These are phyloP conservation scores for Hyphopichia burtonii DNA, from an alignment of 1,139 yeast genomes.

Conservation along the genomic window DNA sequence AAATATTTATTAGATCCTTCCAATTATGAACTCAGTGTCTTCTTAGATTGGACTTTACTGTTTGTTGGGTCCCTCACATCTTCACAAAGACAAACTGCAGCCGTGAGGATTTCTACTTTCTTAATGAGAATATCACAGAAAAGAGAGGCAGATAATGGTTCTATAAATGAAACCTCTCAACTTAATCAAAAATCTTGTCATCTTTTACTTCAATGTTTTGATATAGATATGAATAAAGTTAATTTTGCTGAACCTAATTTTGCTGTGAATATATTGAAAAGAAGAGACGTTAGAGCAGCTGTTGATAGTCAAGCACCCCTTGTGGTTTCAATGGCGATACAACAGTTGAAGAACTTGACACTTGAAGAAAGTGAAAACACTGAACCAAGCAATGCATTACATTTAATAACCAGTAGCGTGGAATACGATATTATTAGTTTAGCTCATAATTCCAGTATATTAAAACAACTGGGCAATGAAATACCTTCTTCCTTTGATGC, in stretches of 20 bases:
- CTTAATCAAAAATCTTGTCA: constrained; percentile 6
- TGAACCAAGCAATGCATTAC: constrained; percentile 26
- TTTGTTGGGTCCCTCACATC: constrained; percentile 35
- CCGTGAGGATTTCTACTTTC: constrained; percentile 38
- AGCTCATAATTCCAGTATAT: constrained; percentile 49
- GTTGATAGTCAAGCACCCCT: constrained; percentile 28
- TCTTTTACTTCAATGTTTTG: constrained; percentile 11
- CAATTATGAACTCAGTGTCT: constrained; percentile 11
- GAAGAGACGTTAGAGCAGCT: constrained; percentile 35
- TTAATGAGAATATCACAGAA: constrained; percentile 17
- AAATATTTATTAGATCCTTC: constrained; percentile 14
- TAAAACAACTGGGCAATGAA: constrained; percentile 31
- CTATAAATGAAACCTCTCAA: neutral
- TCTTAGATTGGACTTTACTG: constrained; percentile 39
- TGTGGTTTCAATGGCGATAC: constrained; percentile 21
- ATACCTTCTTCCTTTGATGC: constrained; percentile 43
- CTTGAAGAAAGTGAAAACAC: neutral
- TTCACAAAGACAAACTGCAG: constrained; percentile 41
- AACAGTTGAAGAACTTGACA: constrained; percentile 7
- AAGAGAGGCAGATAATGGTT: neutral
- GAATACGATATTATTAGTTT: constrained; percentile 57
- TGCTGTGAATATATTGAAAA: constrained; percentile 22
- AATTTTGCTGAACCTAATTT: constrained; percentile 15
- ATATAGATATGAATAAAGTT: constrained; percentile 12
- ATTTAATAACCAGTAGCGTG: constrained; percentile 47